Evolutionary conservation across 2,329 filamentous ascomycete genomes (phyloP), one percentile per base, ranked within the genome.

Genomic region (Gliomastix tumulicola): DNA sequence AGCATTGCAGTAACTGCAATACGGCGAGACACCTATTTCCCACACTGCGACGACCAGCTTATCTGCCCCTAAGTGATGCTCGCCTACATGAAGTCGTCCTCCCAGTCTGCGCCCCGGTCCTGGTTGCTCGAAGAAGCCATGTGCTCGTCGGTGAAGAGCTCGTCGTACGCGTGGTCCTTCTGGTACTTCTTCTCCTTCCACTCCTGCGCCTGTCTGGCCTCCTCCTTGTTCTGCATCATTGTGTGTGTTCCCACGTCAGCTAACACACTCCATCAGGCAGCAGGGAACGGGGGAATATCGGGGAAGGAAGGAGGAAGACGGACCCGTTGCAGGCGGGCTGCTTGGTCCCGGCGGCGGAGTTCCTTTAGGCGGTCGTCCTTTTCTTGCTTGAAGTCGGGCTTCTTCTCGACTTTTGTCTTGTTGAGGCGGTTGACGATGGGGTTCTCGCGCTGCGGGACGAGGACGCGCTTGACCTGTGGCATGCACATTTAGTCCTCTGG

Each of bases 91-190:
- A 98, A 98, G 54, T 98, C 90, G 41, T 96, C 89, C 53, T 87
- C 75, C 66, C 86, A 89, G 56, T 86, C 69, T 41, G 79, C 76
- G 44, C 74, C 71, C 12, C 88, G 76, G 53, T 95, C 80, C 62
- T 96, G 86, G 60, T 98, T 98, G 65, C 82, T 95, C 38, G 79
- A 79, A 17, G 60, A 65, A 30, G 79, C 79, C 66, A 94, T 72
- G 49, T 84, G 83, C 40, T 95, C 86, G 37, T 94, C 88, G 5
- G 76, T 79, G 59, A 95, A 88, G 37, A 96, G 62, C 32, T 95
- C 88, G 55, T 97, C 92, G 59, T 98, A 98, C 3, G 89, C 90
- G 63, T 98, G 90, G n/a, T 95, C 88, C 63, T 92, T 92, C 62
- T 94, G 87, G 73, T 81, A 94, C 60, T 94, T 94, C 63, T 90